Evolutionary conservation across 1,284 basidiomycete species (phyloP).

Genomic region (Marasmius sp.): DNA sequence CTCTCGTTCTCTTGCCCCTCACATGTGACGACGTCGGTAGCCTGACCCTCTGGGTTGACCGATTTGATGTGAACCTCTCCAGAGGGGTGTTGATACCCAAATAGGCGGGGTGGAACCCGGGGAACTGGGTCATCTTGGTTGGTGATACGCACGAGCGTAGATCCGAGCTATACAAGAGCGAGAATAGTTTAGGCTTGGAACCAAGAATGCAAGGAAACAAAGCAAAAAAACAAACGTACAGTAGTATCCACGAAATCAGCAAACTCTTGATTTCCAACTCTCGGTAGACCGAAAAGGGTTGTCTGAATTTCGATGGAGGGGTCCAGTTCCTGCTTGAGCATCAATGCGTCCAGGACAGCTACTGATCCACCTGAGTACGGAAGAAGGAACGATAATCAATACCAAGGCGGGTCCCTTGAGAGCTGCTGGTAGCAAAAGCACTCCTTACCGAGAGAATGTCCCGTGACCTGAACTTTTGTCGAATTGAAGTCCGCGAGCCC

Average conservation of each 20-base stretch:
- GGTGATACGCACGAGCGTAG: constrained; percentile 27
- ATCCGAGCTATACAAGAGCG: constrained; percentile 21
- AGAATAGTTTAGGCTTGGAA: neutral
- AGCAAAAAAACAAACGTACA: constrained; percentile 16
- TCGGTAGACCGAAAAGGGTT: constrained; percentile 43
- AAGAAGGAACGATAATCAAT: constrained; percentile 17
- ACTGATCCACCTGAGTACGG: constrained; percentile 38
- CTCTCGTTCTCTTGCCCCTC: constrained; percentile 22
- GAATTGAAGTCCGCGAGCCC: constrained; percentile 33
- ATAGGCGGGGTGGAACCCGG: constrained; percentile 29
- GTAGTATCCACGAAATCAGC: constrained; percentile 42
- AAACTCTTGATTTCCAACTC: constrained; percentile 43
- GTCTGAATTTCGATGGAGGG: constrained; percentile 33
- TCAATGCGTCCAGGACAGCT: constrained; percentile 42
- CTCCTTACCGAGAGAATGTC: constrained; percentile 35
- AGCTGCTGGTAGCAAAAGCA: neutral
- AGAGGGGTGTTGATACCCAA: constrained; percentile 31
- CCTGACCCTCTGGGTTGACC: constrained; percentile 24
- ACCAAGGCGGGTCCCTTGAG: neutral
- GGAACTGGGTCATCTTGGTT: constrained; percentile 42
- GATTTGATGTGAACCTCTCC: constrained; percentile 37
- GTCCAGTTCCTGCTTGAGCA: constrained; percentile 39
- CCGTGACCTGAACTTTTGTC: constrained; percentile 40
- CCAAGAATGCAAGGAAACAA: neutral
- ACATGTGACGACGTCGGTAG: constrained; percentile 19